A percentile compares a stretch with the other conserved stretches of the same genome.
Evolutionary conservation across 2,329 filamentous ascomycete genomes (phyloP).

Genomic region (Aspergillus ochraceus): DNA sequence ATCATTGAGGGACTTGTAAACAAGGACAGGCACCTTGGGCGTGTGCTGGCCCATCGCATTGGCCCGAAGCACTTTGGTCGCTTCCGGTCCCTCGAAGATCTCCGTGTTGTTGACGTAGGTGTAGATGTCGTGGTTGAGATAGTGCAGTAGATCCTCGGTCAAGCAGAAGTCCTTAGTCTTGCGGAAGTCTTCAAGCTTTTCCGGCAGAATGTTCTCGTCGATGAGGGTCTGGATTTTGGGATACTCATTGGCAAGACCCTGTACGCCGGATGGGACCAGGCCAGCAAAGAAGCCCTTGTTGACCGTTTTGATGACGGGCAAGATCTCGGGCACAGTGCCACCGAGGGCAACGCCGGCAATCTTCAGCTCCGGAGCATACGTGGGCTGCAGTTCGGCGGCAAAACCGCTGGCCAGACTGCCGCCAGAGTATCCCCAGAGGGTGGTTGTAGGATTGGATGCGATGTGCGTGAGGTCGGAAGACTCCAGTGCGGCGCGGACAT

Average conservation of each 20-base stretch:
- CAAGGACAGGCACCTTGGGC: conserved; percentile 50
- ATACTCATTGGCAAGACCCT: conserved; percentile 30
- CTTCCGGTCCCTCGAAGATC: conserved; percentile 14
- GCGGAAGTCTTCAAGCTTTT: conserved; percentile 21
- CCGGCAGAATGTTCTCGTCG: conserved; percentile 14
- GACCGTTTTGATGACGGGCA: conserved; percentile 35
- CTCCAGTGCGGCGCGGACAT: conserved; percentile 42
- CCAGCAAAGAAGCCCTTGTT: conserved; percentile 36
- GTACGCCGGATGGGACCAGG: conserved; percentile 33
- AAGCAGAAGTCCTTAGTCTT: conserved; percentile 24
- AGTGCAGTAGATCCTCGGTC: conserved; percentile 17
- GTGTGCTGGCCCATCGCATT: conserved; percentile 40
- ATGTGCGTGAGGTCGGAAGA: conserved; percentile 32
- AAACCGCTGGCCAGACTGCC: conserved; percentile 43
- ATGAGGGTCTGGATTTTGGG: conserved; percentile 19
- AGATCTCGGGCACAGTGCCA: conserved; percentile 47
- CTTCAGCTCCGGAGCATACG: conserved; percentile 18
- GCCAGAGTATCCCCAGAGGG: conserved; percentile 59
- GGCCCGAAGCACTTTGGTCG: conserved; percentile 17
- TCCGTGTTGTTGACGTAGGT: conserved; percentile 19
- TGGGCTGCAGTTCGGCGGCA: conserved; percentile 17
- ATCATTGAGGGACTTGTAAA: conserved; percentile 53
- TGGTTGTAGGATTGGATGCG: conserved; percentile 32
- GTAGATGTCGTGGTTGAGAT: conserved; percentile 22
- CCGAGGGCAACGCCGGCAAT: conserved; percentile 53